Evolutionary conservation across 306 rosid species (phyloP), one percentile per base, ranked within the genome.

Genomic region (Inga laurina): DNA sequence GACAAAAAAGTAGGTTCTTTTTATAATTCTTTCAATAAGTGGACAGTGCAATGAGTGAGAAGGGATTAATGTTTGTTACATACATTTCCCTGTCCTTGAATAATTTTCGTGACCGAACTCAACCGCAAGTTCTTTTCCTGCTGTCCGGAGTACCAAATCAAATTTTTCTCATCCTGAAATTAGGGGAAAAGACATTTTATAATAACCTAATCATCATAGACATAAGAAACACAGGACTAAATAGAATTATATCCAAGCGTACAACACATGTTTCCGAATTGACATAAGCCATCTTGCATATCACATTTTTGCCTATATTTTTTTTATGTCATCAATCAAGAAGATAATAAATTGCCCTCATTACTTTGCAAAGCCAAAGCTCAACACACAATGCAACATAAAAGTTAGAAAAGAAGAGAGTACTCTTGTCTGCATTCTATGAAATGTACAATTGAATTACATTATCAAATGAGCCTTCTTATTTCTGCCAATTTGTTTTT

Each of bases 91-190:
- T 92, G 93, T 65, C 97, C 98, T 35, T 89, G 90, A 79, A 92
- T 74, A 83, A 92, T 86, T 81, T 88, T 88, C 41, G 87, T 85
- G 35, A 91, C 90, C 3, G 86, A 88, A 82, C 91, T 92, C 84
- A 94, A 66, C 78, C 82, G 88, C 90, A 94, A 81, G 76, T 92
- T 92, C 64, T 92, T 91, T 86, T 94, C 98, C 85, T 85, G 86
- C 81, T 91, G 85, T 71, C 96, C 87, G 3, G 98, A 92, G 75
- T 90, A 92, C 97, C 97, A 94, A 67, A 89, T 84, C 91, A 94
- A 93, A 81, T 75, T 91, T 70, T 87, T 94, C 88, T 92, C 98
- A 77, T 92, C 98, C 98, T 94, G 88, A 75, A 84, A 87, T 79
- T 61, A 62, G 61, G 45, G 76, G 9, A 69, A 80, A 32, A 82